phyloP scores from a whole-genome alignment of 257 asterid species.

The Ophiorrhiza pumila region DNA sequence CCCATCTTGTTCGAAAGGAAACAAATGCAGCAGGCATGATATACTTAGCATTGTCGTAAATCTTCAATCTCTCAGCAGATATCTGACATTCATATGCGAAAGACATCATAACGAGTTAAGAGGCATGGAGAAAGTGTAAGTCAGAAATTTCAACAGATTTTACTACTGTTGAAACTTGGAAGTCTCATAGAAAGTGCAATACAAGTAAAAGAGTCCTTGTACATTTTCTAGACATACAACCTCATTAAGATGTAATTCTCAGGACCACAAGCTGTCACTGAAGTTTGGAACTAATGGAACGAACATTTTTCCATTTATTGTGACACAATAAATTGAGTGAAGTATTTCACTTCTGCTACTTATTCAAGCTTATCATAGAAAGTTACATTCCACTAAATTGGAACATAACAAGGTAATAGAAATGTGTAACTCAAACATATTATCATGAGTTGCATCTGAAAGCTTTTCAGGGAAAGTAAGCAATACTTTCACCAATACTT shows the following conservation, averaged over 20 bases:
- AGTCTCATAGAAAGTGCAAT: background rate
- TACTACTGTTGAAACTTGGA: background rate
- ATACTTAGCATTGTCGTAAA: slow-evolving; percentile 48
- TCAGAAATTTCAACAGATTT: background rate
- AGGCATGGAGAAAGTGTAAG: background rate
- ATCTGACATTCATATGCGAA: slow-evolving; percentile 42
- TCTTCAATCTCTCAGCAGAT: slow-evolving; percentile 61
- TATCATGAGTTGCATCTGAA: background rate
- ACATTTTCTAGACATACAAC: background rate
- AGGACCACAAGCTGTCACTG: background rate
- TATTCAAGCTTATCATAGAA: background rate
- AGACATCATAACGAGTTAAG: background rate
- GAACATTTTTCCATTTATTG: too few species aligned
- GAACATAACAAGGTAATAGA: background rate
- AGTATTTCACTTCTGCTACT: too few species aligned
- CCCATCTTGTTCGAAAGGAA: slow-evolving; percentile 90
- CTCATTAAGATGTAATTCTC: background rate
- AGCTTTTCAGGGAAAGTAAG: background rate
- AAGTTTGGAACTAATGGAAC: background rate
- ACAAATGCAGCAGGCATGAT: slow-evolving; percentile 89
- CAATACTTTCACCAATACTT: background rate
- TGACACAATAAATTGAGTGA: too few species aligned
- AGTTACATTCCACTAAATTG: background rate
- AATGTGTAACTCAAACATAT: background rate
- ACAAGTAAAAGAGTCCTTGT: background rate